Conservation (phyloP, 148 eudicot species). For the Rhododendron griersonianum region DNA sequence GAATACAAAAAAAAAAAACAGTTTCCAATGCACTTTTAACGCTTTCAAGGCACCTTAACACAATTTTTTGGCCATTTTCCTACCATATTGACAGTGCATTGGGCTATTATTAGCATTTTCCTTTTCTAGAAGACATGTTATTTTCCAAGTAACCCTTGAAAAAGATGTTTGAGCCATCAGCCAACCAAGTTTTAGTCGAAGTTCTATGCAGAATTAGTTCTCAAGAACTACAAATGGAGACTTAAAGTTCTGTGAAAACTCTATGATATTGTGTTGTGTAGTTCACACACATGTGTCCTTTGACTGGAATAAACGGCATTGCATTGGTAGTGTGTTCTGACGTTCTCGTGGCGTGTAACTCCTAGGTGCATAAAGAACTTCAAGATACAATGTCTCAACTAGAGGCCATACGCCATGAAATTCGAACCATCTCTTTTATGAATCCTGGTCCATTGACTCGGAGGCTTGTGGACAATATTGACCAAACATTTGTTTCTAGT, state of each 20-base stretch:
- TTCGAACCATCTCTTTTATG: conserved; percentile 69
- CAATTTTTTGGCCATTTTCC: not conserved
- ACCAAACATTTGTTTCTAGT: conserved; percentile 20
- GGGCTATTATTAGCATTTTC: not conserved
- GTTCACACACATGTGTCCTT: not conserved
- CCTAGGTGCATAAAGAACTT: conserved; percentile 87
- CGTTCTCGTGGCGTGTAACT: not conserved
- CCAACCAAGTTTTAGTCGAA: not conserved
- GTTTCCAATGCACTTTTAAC: too few relatives aligned
- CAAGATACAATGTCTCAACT: conserved; percentile 88
- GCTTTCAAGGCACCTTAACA: too few relatives aligned
- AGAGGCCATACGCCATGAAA: conserved; percentile 89
- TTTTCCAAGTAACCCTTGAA: not conserved
- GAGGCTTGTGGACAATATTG: conserved; percentile 59
- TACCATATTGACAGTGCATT: not conserved
- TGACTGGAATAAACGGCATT: not conserved
- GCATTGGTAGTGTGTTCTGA: not conserved
- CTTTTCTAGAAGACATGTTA: not conserved
- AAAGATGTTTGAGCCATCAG: not conserved
- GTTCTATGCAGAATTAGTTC: not conserved
- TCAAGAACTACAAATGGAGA: not conserved
- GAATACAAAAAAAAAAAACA: too few relatives aligned
- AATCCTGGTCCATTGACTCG: conserved; percentile 82
- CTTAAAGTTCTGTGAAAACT: not conserved
- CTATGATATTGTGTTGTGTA: not conserved